A percentile compares a stretch with the other conserved stretches of the same genome.
Conservation (phyloP, 768 basidiomycete species). For the Obba rivulosa region DNA sequence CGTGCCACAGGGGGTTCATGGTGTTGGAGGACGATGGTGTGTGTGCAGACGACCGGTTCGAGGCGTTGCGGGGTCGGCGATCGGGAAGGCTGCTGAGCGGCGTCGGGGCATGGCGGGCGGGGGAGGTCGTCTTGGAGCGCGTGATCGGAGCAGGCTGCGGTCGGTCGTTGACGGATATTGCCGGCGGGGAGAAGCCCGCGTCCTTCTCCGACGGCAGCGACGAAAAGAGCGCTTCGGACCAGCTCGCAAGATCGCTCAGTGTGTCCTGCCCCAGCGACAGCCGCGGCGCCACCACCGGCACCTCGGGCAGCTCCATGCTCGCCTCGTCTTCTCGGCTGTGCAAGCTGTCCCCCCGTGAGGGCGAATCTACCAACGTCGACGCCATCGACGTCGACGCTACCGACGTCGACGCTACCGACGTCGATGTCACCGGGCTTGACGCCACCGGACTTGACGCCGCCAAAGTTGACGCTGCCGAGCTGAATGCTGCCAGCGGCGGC, state of each 20-base stretch:
- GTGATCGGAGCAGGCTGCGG: too few species aligned
- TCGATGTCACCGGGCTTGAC: too few species aligned
- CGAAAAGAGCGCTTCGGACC: conserved; percentile 52
- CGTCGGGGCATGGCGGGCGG: too few species aligned
- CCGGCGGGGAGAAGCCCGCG: neutral
- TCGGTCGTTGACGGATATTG: too few species aligned
- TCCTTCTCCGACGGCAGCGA: conserved; percentile 33
- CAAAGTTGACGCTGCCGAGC: neutral
- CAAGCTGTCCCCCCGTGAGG: too few species aligned
- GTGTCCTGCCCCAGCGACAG: conserved; percentile 47
- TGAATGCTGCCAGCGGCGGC: conserved; percentile 8
- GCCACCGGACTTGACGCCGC: too few species aligned
- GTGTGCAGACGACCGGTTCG: neutral
- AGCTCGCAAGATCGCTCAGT: conserved; percentile 39
- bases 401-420: neutral
- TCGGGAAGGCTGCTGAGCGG: too few species aligned
- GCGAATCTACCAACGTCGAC: too few species aligned
- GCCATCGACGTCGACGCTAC: neutral
- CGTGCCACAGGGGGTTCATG: conserved; percentile 14
- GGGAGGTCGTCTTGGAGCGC: too few species aligned
- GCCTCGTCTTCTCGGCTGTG: too few species aligned
- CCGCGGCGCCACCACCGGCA: conserved; percentile 38
- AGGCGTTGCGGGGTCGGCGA: too few species aligned
- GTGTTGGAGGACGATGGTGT: conserved; percentile 13
- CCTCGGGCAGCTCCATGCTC: too few species aligned